Percentiles rank a stretch among this genome's conserved stretches.
phyloP scores from a whole-genome alignment of 306 rosid species.

The Castanea mollissima region DNA sequence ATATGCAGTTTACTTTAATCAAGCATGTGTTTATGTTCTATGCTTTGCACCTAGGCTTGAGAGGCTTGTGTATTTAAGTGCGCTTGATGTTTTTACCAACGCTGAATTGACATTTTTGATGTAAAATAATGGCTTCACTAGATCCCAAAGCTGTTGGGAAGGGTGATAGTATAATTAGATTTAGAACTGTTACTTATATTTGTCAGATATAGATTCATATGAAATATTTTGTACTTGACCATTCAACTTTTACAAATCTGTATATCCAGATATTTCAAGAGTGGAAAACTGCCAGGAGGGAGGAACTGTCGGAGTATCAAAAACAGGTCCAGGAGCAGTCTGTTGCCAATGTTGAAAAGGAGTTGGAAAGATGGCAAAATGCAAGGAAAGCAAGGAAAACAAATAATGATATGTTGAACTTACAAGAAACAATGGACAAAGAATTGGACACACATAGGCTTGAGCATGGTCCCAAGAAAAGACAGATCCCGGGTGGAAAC shows the following conservation, averaged over 20 bases:
- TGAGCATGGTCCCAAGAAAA: constrained; percentile 97
- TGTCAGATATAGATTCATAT: not conserved
- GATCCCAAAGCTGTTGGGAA: not conserved
- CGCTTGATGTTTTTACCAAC: too few relatives aligned
- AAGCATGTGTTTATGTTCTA: too few relatives aligned
- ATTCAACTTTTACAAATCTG: constrained; percentile 2
- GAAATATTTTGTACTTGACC: not conserved
- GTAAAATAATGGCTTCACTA: not conserved
- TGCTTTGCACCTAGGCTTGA: too few relatives aligned
- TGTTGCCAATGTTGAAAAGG: constrained; percentile 86
- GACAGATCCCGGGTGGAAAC: constrained; percentile 75
- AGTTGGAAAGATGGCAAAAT: constrained; percentile 94
- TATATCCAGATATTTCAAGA: constrained; percentile 64
- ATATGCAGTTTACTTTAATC: too few relatives aligned
- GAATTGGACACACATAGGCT: constrained; percentile 95
- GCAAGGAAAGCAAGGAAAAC: constrained; percentile 72
- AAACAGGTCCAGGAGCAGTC: constrained; percentile 87
- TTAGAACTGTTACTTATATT: not conserved
- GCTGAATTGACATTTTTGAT: not conserved
- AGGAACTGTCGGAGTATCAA: constrained; percentile 79
- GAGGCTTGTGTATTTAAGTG: too few relatives aligned
- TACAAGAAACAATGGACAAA: constrained; percentile 99
- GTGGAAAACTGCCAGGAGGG: constrained; percentile 90
- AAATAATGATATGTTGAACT: constrained; percentile 57
- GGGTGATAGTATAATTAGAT: not conserved